Evolutionary conservation across 1,284 basidiomycete genomes (phyloP).

Genomic region (Gomphus sp.): DNA sequence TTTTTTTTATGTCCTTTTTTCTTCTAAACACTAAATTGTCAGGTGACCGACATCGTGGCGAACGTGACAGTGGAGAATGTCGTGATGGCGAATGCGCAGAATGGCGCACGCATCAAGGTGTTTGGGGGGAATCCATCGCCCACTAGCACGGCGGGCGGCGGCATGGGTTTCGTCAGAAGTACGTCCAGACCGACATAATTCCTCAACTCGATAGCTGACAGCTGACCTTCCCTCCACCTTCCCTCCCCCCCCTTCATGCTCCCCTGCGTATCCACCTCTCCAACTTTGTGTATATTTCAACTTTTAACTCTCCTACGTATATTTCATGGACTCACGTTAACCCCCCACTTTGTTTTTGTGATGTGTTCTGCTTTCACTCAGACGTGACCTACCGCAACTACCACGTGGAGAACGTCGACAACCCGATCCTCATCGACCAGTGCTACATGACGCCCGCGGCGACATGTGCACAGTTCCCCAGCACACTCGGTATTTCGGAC

Average conservation of each 20-base stretch:
- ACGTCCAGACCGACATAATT: not conserved
- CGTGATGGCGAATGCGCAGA: conserved; percentile 50
- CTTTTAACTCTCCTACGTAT: no score
- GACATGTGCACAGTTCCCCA: conserved; percentile 41
- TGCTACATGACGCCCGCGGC: conserved; percentile 43
- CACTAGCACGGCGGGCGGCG: conserved; percentile 36
- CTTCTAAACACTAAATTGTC: not conserved
- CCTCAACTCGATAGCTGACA: no score
- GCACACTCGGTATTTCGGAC: conserved; percentile 37
- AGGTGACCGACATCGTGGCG: conserved; percentile 53
- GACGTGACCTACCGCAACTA: conserved; percentile 43
- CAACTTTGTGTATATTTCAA: no score
- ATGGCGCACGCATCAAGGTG: conserved; percentile 62
- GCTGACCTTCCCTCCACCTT: no score
- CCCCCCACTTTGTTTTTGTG: not conserved
- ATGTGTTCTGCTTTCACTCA: not conserved
- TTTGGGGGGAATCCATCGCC: conserved; percentile 37
- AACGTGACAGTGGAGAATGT: conserved; percentile 51
- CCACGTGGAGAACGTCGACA: conserved; percentile 40
- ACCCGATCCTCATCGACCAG: conserved; percentile 48
- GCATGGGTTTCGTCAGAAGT: conserved; percentile 49
- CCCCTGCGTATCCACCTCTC: no score
- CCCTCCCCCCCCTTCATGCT: no score
- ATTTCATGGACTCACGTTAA: no score
- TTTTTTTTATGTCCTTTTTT: not conserved